Conservation (phyloP, 306 rosid genomes). For the Elaeagnus macrophylla region DNA sequence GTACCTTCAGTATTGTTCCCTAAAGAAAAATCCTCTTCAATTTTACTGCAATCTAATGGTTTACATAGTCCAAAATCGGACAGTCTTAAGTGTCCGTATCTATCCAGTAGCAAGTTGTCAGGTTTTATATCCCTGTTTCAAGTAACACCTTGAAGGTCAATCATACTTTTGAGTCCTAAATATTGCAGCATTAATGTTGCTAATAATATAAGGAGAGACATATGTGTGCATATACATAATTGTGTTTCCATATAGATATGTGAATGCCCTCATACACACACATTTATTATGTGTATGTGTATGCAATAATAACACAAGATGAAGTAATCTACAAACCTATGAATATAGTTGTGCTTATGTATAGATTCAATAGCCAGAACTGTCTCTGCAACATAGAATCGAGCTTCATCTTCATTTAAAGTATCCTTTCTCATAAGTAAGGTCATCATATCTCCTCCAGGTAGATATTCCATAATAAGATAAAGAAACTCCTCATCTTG, state of each 20-base stretch:
- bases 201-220: too few species aligned
- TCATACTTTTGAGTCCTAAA: too few species aligned
- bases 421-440: slow-evolving; percentile 95
- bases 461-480: slow-evolving; percentile 96
- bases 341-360: slow-evolving; percentile 89
- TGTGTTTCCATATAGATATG: too few species aligned
- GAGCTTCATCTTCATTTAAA: slow-evolving; percentile 85
- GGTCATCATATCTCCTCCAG: slow-evolving; percentile 99
- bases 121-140: slow-evolving; percentile 92
- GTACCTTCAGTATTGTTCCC: slow-evolving; percentile 48
- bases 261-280: background rate
- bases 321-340: slow-evolving; percentile 42
- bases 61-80: slow-evolving; percentile 97
- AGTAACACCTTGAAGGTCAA: background rate
- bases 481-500: slow-evolving; percentile 89
- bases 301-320: too few species aligned
- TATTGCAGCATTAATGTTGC: too few species aligned
- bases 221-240: too few species aligned
- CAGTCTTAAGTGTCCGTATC: slow-evolving; percentile 84
- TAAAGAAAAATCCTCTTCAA: slow-evolving; percentile 60
- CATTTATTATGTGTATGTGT: background rate
- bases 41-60: slow-evolving; percentile 81
- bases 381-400: slow-evolving; percentile 89
- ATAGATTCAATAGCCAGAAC: slow-evolving; percentile 91
- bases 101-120: slow-evolving; percentile 93